A percentile compares a stretch with the other conserved stretches of the same genome.
Conservation (phyloP, 208 protist genomes). For the Polymyxa betae region DNA sequence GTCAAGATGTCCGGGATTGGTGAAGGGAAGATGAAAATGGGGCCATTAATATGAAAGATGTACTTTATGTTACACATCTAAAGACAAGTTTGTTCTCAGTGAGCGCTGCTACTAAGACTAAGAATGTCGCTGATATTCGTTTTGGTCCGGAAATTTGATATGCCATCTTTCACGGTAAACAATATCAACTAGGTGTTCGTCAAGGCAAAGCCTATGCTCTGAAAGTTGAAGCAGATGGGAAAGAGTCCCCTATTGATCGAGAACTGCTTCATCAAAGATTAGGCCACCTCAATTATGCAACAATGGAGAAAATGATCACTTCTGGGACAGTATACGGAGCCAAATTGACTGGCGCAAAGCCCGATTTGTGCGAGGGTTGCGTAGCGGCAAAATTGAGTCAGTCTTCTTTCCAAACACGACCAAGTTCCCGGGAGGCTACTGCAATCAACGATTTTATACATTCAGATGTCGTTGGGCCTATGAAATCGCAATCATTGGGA, state of each 20-base stretch:
- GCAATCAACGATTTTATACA: neutral
- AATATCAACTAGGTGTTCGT: neutral
- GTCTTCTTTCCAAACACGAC: neutral
- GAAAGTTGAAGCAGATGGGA: too few relatives aligned
- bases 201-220: neutral
- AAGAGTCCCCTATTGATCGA: too few relatives aligned
- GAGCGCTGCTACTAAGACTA: neutral
- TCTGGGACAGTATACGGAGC: too few relatives aligned
- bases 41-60: neutral
- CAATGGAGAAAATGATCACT: too few relatives aligned
- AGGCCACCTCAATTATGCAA: too few relatives aligned
- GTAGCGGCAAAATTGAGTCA: neutral
- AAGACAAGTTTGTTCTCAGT: neutral
- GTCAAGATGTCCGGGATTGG: neutral
- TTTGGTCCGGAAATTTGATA: neutral
- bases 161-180: neutral
- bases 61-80: neutral
- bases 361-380: too few relatives aligned
- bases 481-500: neutral
- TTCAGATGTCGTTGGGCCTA: slow-evolving; percentile 32
- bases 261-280: too few relatives aligned
- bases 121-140: neutral
- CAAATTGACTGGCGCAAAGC: too few relatives aligned
- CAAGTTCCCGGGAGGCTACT: neutral
- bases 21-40: neutral